These are phyloP conservation scores for Nissolia schottii DNA, from an alignment of 306 rosid genomes.

Conservation along the genomic window DNA sequence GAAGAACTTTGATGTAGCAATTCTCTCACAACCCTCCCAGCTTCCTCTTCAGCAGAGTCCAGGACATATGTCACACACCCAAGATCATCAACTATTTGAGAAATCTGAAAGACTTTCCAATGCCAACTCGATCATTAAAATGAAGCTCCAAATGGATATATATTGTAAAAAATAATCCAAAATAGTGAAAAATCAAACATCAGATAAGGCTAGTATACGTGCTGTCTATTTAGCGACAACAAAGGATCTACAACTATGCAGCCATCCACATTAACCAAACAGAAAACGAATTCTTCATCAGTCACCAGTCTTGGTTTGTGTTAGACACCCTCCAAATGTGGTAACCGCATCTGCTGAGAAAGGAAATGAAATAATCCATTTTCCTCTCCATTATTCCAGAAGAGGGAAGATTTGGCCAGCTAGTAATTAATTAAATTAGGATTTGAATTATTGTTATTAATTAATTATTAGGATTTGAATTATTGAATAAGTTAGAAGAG, in stretches of 20 bases:
- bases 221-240: background rate
- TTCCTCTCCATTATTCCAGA: too few species aligned
- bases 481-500: too few species aligned
- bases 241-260: background rate
- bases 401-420: too few species aligned
- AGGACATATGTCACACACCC: slow-evolving; percentile 44
- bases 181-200: background rate
- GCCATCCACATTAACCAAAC: background rate
- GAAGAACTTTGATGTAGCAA: slow-evolving; percentile 45
- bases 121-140: slow-evolving; percentile 20
- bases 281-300: slow-evolving; percentile 17
- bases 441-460: too few species aligned
- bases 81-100: slow-evolving; percentile 61
- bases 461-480: too few species aligned
- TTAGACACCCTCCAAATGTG: too few species aligned
- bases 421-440: too few species aligned
- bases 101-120: slow-evolving; percentile 58
- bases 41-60: slow-evolving; percentile 64
- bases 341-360: too few species aligned
- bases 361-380: too few species aligned
- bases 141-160: slow-evolving; percentile 6
- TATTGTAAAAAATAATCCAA: background rate
- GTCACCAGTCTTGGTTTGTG: background rate
- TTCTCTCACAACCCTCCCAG: slow-evolving; percentile 54
- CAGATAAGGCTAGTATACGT: too few species aligned